Percentiles rank a stretch among this genome's conserved stretches.
phyloP scores from a whole-genome alignment of 352 stramenopile species.

The Hyaloperonospora arabidopsidis region DNA sequence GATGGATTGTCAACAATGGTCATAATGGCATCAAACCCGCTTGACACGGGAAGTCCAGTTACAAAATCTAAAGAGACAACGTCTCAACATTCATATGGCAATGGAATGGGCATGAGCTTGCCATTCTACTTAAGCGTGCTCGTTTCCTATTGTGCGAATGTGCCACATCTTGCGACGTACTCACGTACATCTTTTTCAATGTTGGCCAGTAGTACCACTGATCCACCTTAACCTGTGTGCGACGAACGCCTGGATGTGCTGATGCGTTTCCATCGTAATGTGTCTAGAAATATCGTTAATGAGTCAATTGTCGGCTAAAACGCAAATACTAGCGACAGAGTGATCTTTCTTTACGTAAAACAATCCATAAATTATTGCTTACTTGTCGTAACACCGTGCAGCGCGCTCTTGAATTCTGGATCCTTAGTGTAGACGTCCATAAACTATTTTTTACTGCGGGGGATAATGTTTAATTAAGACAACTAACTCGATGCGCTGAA shows the following conservation, averaged over 20 bases:
- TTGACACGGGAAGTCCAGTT: slow-evolving; percentile 19
- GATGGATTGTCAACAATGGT: slow-evolving; percentile 4
- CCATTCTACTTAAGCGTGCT: slow-evolving; percentile 3
- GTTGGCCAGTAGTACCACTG: neutral
- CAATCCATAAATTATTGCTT: too few species aligned
- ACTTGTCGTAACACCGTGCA: too few species aligned
- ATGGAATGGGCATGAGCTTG: slow-evolving; percentile 8
- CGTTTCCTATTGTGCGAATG: slow-evolving; percentile 2
- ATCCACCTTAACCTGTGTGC: neutral
- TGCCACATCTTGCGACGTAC: slow-evolving; percentile 1
- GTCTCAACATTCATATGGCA: slow-evolving; percentile 15
- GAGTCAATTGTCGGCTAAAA: neutral
- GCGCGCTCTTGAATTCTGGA: too few species aligned
- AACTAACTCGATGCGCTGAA: too few species aligned
- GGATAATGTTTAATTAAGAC: too few species aligned
- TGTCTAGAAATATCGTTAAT: neutral
- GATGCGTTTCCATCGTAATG: neutral
- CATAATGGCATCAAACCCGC: slow-evolving; percentile 18
- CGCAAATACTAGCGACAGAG: neutral
- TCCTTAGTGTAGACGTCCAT: too few species aligned
- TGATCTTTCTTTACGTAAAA: too few species aligned
- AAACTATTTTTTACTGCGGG: too few species aligned
- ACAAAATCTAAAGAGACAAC: slow-evolving; percentile 26
- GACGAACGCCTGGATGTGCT: neutral
- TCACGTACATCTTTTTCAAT: neutral